These are phyloP conservation scores for Lasiodiplodia citricola DNA, from an alignment of 2,329 filamentous ascomycete species.

Conservation along the genomic window DNA sequence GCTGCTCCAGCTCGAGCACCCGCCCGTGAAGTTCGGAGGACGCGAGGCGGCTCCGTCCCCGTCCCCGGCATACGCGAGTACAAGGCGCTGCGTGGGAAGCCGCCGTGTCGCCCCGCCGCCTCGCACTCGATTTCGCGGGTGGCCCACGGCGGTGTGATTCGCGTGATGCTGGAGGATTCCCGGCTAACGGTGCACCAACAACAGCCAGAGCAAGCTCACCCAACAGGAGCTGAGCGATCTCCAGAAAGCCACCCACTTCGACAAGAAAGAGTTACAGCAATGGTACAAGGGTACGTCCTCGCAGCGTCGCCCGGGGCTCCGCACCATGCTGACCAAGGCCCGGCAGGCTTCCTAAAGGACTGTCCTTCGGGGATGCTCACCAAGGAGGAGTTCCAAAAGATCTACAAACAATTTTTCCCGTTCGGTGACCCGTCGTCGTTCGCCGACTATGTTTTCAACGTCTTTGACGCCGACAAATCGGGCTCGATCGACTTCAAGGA, in stretches of 20 bases:
- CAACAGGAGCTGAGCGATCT: constrained; percentile 94
- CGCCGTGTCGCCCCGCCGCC: constrained; percentile 31
- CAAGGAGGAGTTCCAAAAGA: constrained; percentile 99
- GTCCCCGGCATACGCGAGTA: constrained; percentile 35
- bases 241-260: constrained; percentile 96
- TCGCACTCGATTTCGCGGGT: neutral
- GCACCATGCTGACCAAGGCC: constrained; percentile 32
- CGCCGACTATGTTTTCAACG: constrained; percentile 98
- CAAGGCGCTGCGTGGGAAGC: constrained; percentile 34
- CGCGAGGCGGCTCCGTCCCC: constrained; percentile 34
- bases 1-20: constrained; percentile 33
- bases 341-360: constrained; percentile 91
- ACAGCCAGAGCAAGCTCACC: constrained; percentile 96
- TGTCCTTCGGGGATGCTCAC: constrained; percentile 96
- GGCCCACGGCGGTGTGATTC: constrained; percentile 32
- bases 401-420: constrained; percentile 99
- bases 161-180: constrained; percentile 35
- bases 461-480: constrained; percentile 97
- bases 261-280: constrained; percentile 99
- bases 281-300: constrained; percentile 91
- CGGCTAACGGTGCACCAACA: constrained; percentile 41
- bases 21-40: constrained; percentile 42
- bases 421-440: constrained; percentile 97
- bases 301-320: neutral
- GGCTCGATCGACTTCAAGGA: constrained; percentile 99